Evolutionary conservation across 208 protist species (phyloP), one percentile per base, ranked within the genome.

Genomic region (Herpetomonas tarakana): DNA sequence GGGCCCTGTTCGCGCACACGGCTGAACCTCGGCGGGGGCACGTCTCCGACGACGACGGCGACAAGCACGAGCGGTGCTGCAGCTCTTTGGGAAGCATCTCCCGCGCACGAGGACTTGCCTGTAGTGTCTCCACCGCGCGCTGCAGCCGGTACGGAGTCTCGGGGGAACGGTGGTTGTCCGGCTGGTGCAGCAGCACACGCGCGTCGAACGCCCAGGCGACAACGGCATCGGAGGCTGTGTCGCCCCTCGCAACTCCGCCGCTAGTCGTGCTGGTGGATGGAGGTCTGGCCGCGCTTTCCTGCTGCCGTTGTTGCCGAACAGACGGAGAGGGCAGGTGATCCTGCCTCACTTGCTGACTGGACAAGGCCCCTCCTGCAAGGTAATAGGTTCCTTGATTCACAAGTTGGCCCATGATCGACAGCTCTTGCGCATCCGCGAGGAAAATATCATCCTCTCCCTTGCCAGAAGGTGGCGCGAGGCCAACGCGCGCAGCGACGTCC

Each of bases 151-250:
- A 75, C 18, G 86, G 83, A 28, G 78, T 85, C 51, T 93, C 86
- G 7, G 81, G 83, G 1, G 81, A 73, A 16, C 83, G 74, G 49
- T 86, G 79, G 3, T 49, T 65, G 14, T 56, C 49, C 19, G 86
- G 74, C 1, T 72, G 50, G 52, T 93, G 86, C 24, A 78, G 52
- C 58, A 91, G 54, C 64, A 93, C 75, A 38, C 80, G 74, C 1
- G 70, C 25, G 38, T 93, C 83, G 63, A 82, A 93, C 21, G 76
- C 81, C 79, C 79, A 93, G 21, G 60, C 62, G 18, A 93, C 77
- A 19, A 75, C 46, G n/a, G 64, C 57, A 52, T 89, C 86, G 11
- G 81, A 74, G n/a, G 29, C n/a, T 6, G 16, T 22, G 21, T 21
- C 19, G 7, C 3, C 4, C 27, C 26, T 39, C 27, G 22, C 27